Percentiles rank a stretch among this genome's conserved stretches.
Evolutionary conservation across 371 early-diverging fungal species (phyloP).

Genomic region (Parasitella parasitica): DNA sequence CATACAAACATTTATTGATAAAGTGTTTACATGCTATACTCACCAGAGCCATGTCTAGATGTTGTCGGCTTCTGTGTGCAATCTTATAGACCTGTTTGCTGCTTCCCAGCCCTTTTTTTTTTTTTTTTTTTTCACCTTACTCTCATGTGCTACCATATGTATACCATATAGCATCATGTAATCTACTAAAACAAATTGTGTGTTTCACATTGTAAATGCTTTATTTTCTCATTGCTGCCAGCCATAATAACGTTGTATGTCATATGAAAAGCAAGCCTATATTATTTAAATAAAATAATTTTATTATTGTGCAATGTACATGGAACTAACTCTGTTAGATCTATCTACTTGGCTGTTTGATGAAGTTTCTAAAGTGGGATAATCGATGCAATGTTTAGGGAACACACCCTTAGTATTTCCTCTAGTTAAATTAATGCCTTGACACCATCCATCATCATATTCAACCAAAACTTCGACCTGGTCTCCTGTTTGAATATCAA

Average conservation of each 20-base stretch:
- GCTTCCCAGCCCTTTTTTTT: not conserved
- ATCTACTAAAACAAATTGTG: not conserved
- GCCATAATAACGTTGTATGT: not conserved
- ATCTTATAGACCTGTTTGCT: not conserved
- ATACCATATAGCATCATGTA: not conserved
- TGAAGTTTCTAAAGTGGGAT: not conserved
- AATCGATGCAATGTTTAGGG: conserved; percentile 63
- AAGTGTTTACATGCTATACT: no score
- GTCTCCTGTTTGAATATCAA: conserved; percentile 65
- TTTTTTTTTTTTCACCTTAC: not conserved
- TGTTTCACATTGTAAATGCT: not conserved
- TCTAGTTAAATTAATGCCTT: not conserved
- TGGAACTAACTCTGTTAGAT: conserved; percentile 48
- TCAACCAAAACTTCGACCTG: conserved; percentile 61
- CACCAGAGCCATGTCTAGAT: not conserved
- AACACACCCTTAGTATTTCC: conserved; percentile 57
- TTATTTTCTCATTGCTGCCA: not conserved
- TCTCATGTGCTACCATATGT: not conserved
- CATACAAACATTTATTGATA: not conserved
- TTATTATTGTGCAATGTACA: conserved; percentile 29
- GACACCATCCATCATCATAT: conserved; percentile 26
- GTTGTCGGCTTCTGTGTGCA: not conserved
- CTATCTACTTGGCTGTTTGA: conserved; percentile 4
- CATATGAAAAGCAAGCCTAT: not conserved
- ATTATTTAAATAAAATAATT: not conserved